Conservation (phyloP, 2,329 filamentous ascomycete genomes). For the Xylariales sp. region DNA sequence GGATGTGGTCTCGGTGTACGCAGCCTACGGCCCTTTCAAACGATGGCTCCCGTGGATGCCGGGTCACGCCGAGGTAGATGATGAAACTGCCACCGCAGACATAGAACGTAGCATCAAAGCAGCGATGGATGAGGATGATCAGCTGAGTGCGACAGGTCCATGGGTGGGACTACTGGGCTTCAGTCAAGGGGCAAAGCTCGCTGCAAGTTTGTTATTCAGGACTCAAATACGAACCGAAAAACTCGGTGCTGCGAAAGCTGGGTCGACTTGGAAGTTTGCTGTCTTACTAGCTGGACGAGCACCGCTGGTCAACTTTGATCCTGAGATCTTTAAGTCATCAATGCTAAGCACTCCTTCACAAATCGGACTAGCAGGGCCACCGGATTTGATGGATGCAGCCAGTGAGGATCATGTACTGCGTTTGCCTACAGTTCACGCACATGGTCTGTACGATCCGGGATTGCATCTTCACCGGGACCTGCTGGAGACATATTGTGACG, state of each 20-base stretch:
- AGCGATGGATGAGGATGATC: slow-evolving; percentile 49
- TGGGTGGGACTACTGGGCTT: slow-evolving; percentile 62
- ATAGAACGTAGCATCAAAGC: slow-evolving; percentile 33
- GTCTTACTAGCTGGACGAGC: slow-evolving; percentile 58
- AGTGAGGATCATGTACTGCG: slow-evolving; percentile 41
- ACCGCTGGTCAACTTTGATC: slow-evolving; percentile 51
- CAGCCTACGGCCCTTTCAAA: slow-evolving; percentile 60
- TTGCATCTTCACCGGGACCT: slow-evolving; percentile 54
- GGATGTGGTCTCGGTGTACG: slow-evolving; percentile 61
- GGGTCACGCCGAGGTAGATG: slow-evolving; percentile 48
- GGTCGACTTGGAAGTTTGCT: slow-evolving; percentile 49
- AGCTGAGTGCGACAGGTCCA: slow-evolving; percentile 44
- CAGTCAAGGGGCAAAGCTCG: slow-evolving; percentile 61
- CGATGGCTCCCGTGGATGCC: slow-evolving; percentile 59
- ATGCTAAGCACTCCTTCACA: slow-evolving; percentile 21
- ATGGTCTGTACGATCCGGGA: slow-evolving; percentile 57
- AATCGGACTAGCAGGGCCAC: slow-evolving; percentile 38
- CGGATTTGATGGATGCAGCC: slow-evolving; percentile 33
- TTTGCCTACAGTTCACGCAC: slow-evolving; percentile 63
- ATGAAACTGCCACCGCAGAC: slow-evolving; percentile 33
- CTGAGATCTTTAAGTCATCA: slow-evolving; percentile 24
- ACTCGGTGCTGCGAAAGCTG: slow-evolving; percentile 17
- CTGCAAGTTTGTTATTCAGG: slow-evolving; percentile 52
- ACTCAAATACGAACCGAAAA: slow-evolving; percentile 53
- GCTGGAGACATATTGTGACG: slow-evolving; percentile 54